Evolutionary conservation across 1,284 basidiomycete species (phyloP).

Genomic region (Coriolopsis trogii): DNA sequence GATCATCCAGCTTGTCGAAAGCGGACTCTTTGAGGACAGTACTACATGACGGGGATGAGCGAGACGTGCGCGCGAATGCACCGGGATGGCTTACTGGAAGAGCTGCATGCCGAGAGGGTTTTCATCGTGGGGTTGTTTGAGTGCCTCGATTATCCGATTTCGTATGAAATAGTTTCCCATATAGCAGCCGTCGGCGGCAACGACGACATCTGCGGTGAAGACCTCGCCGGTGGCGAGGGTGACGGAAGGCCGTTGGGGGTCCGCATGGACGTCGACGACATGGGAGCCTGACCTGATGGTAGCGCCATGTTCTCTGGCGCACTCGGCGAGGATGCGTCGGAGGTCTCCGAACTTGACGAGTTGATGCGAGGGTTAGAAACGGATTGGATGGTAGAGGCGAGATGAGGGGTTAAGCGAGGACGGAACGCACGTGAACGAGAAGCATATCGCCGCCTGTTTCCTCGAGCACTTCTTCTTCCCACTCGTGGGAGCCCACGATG

Average conservation of each 20-base stretch:
- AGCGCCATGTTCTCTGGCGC: neutral
- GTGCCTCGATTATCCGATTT: constrained; percentile 22
- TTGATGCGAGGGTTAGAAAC: neutral
- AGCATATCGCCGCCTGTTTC: constrained; percentile 33
- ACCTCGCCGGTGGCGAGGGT: constrained; percentile 32
- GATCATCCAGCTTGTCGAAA: constrained; percentile 15
- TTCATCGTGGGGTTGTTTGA: constrained; percentile 9
- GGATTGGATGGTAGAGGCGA: neutral
- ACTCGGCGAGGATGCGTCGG: neutral
- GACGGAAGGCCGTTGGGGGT: constrained; percentile 25
- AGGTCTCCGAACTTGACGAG: neutral
- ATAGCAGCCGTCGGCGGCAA: constrained; percentile 35
- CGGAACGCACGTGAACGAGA: constrained; percentile 27
- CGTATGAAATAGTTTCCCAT: constrained; percentile 21
- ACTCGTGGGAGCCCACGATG: constrained; percentile 26
- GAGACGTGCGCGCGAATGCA: neutral
- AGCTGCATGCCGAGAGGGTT: constrained; percentile 13
- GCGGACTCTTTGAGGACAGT: constrained; percentile 19
- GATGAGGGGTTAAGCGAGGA: neutral
- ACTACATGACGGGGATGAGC: constrained; percentile 2
- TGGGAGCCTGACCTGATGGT: neutral
- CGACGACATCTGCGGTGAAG: constrained; percentile 33
- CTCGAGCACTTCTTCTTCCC: constrained; percentile 30
- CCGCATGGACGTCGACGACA: constrained; percentile 22
- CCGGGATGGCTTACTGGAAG: constrained; percentile 26